Evolutionary conservation across 106 monocot genomes (phyloP).

Genomic region (Dendrobium officinale): DNA sequence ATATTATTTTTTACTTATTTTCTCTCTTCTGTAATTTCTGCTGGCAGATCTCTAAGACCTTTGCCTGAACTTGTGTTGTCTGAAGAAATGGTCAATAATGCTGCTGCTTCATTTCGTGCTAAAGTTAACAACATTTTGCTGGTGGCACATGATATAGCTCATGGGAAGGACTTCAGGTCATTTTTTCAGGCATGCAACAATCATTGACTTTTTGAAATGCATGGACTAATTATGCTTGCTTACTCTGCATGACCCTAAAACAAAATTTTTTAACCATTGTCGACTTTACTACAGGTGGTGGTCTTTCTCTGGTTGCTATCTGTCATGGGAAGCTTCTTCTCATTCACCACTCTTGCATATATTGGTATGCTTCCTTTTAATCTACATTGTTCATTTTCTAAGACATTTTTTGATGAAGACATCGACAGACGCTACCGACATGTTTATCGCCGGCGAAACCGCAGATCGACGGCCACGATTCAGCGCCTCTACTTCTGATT

Average conservation of each 20-base stretch:
- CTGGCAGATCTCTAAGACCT: slow-evolving; percentile 64
- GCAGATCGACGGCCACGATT: too few species aligned
- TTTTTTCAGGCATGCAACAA: slow-evolving; percentile 62
- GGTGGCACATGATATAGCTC: slow-evolving; percentile 94
- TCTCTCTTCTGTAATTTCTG: not conserved
- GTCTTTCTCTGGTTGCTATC: slow-evolving; percentile 86
- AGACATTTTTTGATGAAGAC: not conserved
- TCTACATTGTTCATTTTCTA: not conserved
- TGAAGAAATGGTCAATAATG: slow-evolving; percentile 95
- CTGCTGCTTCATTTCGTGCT: slow-evolving; percentile 89
- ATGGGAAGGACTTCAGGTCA: slow-evolving; percentile 82
- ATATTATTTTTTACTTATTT: not conserved
- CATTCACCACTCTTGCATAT: slow-evolving; percentile 82
- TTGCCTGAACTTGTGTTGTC: slow-evolving; percentile 88
- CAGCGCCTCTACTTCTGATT: too few species aligned
- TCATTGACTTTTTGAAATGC: slow-evolving; percentile 4
- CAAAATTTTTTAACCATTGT: too few species aligned
- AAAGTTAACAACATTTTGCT: slow-evolving; percentile 81
- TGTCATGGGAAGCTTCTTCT: slow-evolving; percentile 69
- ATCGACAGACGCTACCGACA: too few species aligned
- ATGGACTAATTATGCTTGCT: not conserved
- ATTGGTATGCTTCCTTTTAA: slow-evolving; percentile 40
- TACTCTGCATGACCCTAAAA: not conserved
- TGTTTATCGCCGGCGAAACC: too few species aligned
- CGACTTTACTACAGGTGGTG: slow-evolving; percentile 39